A percentile compares a stretch with the other conserved stretches of the same genome.
Conservation (phyloP, 1,284 basidiomycete genomes). For the Phlebopus sp. region DNA sequence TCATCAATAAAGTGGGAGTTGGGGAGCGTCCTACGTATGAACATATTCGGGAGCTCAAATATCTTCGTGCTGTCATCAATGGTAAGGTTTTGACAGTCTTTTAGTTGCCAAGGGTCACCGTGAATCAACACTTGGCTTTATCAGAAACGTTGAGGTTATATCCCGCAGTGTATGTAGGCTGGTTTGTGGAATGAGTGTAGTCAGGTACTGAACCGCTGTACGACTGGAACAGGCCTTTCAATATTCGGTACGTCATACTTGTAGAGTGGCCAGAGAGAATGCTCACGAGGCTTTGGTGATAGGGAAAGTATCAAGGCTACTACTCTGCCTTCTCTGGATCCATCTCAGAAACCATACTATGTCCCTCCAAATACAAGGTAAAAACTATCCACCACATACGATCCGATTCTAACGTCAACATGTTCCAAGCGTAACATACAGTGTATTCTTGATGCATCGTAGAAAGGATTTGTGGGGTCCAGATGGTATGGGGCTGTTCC, state of each 20-base stretch:
- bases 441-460: slow-evolving; percentile 32
- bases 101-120: too few relatives aligned
- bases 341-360: slow-evolving; percentile 22
- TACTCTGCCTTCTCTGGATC: slow-evolving; percentile 33
- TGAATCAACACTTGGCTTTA: background rate
- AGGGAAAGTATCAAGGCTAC: slow-evolving; percentile 44
- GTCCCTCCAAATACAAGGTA: slow-evolving; percentile 45
- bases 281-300: slow-evolving; percentile 4
- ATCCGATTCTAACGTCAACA: background rate
- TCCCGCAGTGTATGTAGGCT: slow-evolving; percentile 48
- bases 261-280: background rate
- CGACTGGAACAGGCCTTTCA: slow-evolving; percentile 20
- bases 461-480: slow-evolving; percentile 37
- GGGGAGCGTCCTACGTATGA: slow-evolving; percentile 42
- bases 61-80: slow-evolving; percentile 49
- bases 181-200: background rate
- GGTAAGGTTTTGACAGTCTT: slow-evolving; percentile 27
- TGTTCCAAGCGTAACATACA: slow-evolving; percentile 24
- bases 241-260: slow-evolving; percentile 20
- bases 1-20: slow-evolving; percentile 41
- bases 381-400: slow-evolving; percentile 5
- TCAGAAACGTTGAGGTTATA: slow-evolving; percentile 56
- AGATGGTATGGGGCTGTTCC: slow-evolving; percentile 34
- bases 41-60: slow-evolving; percentile 47
- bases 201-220: background rate